Conservation (phyloP, 306 rosid genomes). For the Castanea sativa region DNA sequence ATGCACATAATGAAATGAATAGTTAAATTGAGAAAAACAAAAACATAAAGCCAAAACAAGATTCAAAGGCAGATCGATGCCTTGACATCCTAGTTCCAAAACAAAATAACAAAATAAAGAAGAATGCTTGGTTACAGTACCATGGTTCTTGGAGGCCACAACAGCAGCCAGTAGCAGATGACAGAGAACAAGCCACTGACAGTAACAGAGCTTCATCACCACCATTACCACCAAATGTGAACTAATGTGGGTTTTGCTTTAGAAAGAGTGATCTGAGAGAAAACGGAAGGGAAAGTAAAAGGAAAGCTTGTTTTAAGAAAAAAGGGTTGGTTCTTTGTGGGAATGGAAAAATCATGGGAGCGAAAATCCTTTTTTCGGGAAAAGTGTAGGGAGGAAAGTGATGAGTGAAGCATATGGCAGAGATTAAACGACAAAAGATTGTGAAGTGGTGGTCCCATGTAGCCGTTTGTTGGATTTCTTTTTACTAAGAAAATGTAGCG, state of each 20-base stretch:
- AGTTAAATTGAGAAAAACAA: background rate
- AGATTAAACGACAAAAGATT: constrained; percentile 36
- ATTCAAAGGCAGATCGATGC: background rate
- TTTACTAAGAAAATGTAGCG: background rate
- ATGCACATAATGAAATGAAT: background rate
- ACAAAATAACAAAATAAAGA: background rate
- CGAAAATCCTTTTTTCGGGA: background rate
- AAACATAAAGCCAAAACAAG: background rate
- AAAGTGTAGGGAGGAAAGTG: constrained; percentile 29
- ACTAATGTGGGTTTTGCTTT: constrained; percentile 29
- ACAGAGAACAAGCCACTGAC: constrained; percentile 29
- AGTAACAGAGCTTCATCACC: constrained; percentile 43
- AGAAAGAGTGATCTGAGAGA: constrained; percentile 8
- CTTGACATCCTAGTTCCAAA: background rate
- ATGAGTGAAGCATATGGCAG: constrained; percentile 29
- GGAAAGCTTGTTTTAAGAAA: constrained; percentile 7
- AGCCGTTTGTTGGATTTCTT: constrained; percentile 41
- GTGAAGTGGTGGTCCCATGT: constrained; percentile 50
- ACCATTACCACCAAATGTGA: constrained; percentile 27
- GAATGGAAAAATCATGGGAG: constrained; percentile 2
- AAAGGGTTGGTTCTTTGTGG: constrained; percentile 12
- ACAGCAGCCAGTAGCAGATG: constrained; percentile 43
- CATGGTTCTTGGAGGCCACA: constrained; percentile 74
- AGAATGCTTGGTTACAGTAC: constrained; percentile 30
- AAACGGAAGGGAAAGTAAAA: constrained; percentile 12